phyloP scores from a whole-genome alignment of 257 asterid genomes.

The Lycium barbarum region DNA sequence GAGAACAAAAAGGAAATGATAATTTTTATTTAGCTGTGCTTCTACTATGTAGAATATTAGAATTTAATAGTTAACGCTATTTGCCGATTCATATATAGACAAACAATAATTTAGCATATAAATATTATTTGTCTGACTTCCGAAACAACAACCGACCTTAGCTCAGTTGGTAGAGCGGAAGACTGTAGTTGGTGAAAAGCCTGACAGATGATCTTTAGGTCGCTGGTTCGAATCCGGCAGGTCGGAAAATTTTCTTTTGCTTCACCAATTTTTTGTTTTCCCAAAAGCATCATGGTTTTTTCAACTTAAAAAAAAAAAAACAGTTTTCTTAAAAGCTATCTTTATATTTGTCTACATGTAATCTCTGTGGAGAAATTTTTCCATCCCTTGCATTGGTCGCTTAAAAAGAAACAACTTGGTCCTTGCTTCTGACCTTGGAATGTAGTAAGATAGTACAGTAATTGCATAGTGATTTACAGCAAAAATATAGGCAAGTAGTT shows the following conservation, averaged over 20 bases:
- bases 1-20: neutral
- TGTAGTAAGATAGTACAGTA: neutral
- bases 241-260: conserved; percentile 28
- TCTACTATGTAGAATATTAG: neutral
- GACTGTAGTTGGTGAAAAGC: neutral
- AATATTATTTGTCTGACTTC: too few species aligned
- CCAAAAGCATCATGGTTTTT: neutral
- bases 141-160: neutral
- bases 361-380: neutral
- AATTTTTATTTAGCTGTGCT: neutral
- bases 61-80: neutral
- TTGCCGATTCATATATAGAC: too few species aligned
- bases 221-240: conserved; percentile 59
- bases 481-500: neutral
- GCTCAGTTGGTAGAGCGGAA: conserved; percentile 34
- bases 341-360: neutral
- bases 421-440: neutral
- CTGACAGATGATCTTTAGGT: conserved; percentile 40
- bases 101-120: too few species aligned
- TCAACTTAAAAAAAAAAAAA: neutral
- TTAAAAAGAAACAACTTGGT: neutral
- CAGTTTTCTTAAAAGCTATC: neutral
- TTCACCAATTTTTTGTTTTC: neutral
- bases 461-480: too few species aligned
- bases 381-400: neutral